These are phyloP conservation scores for Cutaneotrichosporon sp. DNA, from an alignment of 1,284 basidiomycete genomes.

Conservation along the genomic window DNA sequence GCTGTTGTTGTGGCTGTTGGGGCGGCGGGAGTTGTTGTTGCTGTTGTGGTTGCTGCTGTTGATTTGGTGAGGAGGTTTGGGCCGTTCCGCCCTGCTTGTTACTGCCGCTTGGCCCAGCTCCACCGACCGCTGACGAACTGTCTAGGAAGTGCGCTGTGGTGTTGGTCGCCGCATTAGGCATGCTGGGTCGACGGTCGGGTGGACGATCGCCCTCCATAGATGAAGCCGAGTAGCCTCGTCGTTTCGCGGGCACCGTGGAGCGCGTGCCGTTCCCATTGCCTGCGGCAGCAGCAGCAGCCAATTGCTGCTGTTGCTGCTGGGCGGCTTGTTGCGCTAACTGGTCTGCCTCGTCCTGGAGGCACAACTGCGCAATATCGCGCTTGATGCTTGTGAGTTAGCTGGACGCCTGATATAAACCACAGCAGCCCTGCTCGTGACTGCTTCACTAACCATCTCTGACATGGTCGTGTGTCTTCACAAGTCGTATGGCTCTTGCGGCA, in stretches of 20 bases:
- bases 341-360: constrained; percentile 17
- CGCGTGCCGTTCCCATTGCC: background rate
- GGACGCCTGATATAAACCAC: no score
- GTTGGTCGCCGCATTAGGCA: background rate
- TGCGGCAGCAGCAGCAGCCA: constrained; percentile 5
- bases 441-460: constrained; percentile 20
- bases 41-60: no score
- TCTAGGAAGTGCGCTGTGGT: background rate
- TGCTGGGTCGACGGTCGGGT: constrained; percentile 2
- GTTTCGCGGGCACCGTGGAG: constrained; percentile 12
- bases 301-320: constrained; percentile 16
- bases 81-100: background rate
- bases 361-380: constrained; percentile 20
- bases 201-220: background rate
- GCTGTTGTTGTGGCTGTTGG: no score
- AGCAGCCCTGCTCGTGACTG: no score
- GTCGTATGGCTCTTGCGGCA: constrained; percentile 21
- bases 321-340: constrained; percentile 18
- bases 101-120: background rate
- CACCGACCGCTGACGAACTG: background rate
- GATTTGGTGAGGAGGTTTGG: background rate
- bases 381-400: constrained; percentile 12
- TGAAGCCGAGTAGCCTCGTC: constrained; percentile 8
- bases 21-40: no score
- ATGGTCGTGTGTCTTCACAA: constrained; percentile 19